Percentiles rank a stretch among this genome's conserved stretches.
Evolutionary conservation across 2,329 filamentous ascomycete genomes (phyloP).

Genomic region (Aspergillus sp.): DNA sequence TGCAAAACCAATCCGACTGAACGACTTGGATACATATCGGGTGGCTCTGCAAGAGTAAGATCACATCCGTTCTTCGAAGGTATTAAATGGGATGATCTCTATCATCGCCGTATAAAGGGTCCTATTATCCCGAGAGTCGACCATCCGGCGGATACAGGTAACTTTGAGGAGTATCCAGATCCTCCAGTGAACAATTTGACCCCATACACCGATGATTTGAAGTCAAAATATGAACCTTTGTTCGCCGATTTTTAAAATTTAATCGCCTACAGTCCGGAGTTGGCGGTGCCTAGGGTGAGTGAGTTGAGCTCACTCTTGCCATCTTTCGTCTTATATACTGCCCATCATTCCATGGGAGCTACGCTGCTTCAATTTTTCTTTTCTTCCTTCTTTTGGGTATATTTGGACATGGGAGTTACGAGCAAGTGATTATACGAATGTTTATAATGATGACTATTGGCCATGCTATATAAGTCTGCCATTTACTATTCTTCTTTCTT

Average conservation of each 20-base stretch:
- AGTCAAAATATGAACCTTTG: conserved; percentile 52
- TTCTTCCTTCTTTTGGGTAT: not conserved
- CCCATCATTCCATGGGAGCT: not conserved
- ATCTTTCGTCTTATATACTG: no score
- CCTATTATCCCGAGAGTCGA: conserved; percentile 57
- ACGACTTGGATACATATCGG: conserved; percentile 56
- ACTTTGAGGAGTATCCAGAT: conserved; percentile 60
- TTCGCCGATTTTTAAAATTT: conserved; percentile 54
- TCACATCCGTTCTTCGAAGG: conserved; percentile 56
- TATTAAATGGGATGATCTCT: conserved; percentile 58
- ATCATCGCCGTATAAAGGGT: conserved; percentile 52
- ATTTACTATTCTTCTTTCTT: not conserved
- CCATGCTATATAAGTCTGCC: not conserved
- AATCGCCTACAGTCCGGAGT: not conserved
- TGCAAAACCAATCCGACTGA: conserved; percentile 59
- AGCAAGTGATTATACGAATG: not conserved
- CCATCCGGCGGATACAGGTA: conserved; percentile 54
- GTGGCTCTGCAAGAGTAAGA: conserved; percentile 54
- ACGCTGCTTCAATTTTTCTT: not conserved
- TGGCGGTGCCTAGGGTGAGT: not conserved
- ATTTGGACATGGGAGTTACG: not conserved
- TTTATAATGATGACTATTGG: conserved; percentile 1
- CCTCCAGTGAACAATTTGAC: conserved; percentile 47
- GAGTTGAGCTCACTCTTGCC: not conserved
- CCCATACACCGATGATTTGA: conserved; percentile 54